Base-by-base conservation (phyloP, 345 rosid species). In the Nephelium lappaceum region DNA sequence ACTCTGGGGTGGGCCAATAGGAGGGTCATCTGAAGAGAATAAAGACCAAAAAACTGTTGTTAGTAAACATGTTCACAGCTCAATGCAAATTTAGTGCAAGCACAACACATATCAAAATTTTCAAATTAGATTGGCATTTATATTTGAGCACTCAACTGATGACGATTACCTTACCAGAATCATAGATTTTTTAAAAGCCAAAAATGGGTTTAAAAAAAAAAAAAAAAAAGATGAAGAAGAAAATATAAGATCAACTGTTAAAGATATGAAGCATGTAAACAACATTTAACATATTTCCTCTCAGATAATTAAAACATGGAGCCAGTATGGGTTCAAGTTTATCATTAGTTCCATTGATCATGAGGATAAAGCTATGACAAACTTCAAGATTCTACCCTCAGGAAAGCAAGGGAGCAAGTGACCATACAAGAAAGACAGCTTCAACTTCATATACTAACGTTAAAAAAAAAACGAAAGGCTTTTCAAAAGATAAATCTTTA, bases 11-110 rank as follows among this genome's bases (percentile, higher is more conserved):
- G n/a, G 19, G 1, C 68, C 57, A 47, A 72, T 55, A 51, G 31
- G 39, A 15, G 47, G 63, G 60, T 82, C 82, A 76, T 67, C 93
- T 88, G 80, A 49, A 80, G 64, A 58, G 36, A 53, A 43, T 67
- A 76, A 16, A 19, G 49, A 43, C 14, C 24, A 39, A 16, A 10
- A 6, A 66, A 66, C 18, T 62, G 25, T 62, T 24, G 12, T 66
- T 16, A 66, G 69, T 24, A 60, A 19, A 66, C 45, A 47, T 24
- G 6, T 21, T 31, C 64, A 60, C 64, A 19, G n/a, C 8, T 60
- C 8, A 19, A 21, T 58, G 27, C 11, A 10, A 21, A 58, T 58
- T 58, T 18, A 57, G 23, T 6, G 27, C 27, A 60, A 60, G 64
- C 23, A 19, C 12, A 73, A 38, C 49, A 41, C 45, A 67, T 12